Evolutionary conservation across 2,329 filamentous ascomycete species (phyloP), one percentile per base, ranked within the genome.

Genomic region (Fusarium decemcellulare): DNA sequence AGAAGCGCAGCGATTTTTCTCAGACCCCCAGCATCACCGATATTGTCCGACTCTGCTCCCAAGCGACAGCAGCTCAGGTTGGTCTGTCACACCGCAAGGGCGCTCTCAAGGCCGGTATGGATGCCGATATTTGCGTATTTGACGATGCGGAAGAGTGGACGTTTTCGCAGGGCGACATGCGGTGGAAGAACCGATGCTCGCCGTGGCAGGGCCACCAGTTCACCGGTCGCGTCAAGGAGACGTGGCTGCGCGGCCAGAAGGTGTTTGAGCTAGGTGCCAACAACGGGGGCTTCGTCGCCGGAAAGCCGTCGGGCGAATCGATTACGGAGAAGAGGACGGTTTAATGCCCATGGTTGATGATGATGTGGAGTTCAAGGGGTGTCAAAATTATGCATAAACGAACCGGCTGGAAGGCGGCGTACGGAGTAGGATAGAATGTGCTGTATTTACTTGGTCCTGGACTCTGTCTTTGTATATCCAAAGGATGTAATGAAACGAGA

Each of bases 141-240:
- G 95, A 98, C 77, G 94, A 97, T 68, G 82, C 86, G n/a, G 90
- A 89, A 23, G 87, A 88, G 72, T 99, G 95, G 87, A 87, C 90
- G 27, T 90, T 97, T 55, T 82, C 88, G 61, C 85, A 87, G 16
- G 90, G 88, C 65, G 93, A 94, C 52, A 97, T 99, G 94, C 87
- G 96, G 71, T 99, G 97, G 88, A 91, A 94, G 80, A 97, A 98
- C 81, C 93, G 94, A 76, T 95, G 94, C 84, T 94, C 91, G 60
- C 94, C 95, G 0, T 98, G 97, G 86, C 92, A 97, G 78, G 93
- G 93, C 18, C 92, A 91, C 79, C 86, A 84, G 34, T 91, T 98
- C 74, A 87, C 86, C 48, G 95, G 95, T 1, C 88, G 94, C 63
- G 94, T 97, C 11, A 85, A 83, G 62, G 93, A 97, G 85, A 97